Conservation (phyloP, 108 stramenopile genomes). For the Skeletonema marinoi region DNA sequence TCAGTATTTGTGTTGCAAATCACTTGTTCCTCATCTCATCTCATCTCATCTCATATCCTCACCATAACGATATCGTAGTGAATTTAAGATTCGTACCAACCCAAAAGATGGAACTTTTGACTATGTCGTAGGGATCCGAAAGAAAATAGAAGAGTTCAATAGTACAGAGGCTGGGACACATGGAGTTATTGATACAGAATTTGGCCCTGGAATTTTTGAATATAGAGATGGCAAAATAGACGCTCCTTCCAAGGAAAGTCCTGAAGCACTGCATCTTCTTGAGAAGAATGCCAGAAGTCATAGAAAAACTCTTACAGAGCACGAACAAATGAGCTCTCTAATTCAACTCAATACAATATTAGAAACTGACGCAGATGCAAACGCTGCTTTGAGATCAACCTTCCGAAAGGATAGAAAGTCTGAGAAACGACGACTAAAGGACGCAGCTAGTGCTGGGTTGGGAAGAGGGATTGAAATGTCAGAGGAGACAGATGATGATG, state of each 20-base stretch:
- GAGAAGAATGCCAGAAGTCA: slow-evolving; percentile 49
- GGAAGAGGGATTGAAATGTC: slow-evolving; percentile 57
- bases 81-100: not conserved
- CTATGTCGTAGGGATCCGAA: slow-evolving; percentile 76
- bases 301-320: slow-evolving; percentile 56
- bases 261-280: slow-evolving; percentile 42
- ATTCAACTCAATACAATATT: slow-evolving; percentile 47
- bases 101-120: slow-evolving; percentile 68
- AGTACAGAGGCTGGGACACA: slow-evolving; percentile 47
- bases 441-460: slow-evolving; percentile 60
- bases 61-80: not conserved
- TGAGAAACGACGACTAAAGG: slow-evolving; percentile 51
- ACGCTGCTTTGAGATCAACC: slow-evolving; percentile 61
- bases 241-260: not conserved
- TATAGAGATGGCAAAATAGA: slow-evolving; percentile 34
- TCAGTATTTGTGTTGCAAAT: not conserved
- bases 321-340: slow-evolving; percentile 58
- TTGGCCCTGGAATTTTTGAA: slow-evolving; percentile 41
- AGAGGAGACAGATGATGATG: slow-evolving; percentile 34
- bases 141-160: slow-evolving; percentile 64
- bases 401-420: slow-evolving; percentile 68
- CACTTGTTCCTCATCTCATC: not conserved
- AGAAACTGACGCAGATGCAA: slow-evolving; percentile 62
- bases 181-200: slow-evolving; percentile 48
- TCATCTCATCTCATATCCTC: not conserved